Evolutionary conservation across 2,329 filamentous ascomycete genomes (phyloP), one percentile per base, ranked within the genome.

Genomic region (Hirsutella minnesotensis): DNA sequence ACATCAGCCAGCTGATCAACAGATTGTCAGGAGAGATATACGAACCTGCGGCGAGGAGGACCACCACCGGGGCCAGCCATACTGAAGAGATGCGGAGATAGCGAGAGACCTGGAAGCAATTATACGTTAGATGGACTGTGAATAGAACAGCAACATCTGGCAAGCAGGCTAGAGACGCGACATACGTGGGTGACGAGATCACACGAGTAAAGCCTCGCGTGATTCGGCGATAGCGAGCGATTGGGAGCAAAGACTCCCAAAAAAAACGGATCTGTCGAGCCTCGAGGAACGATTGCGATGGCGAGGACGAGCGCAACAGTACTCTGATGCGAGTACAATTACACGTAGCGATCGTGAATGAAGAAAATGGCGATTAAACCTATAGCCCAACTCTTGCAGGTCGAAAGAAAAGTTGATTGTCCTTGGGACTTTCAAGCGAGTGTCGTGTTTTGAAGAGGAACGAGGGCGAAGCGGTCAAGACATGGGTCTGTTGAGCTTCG

Each of bases 31-130:
- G 2, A 12, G n/a, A 19, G n/a, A 16, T 29, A 43, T 35, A 15
- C 69, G 52, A 61, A 76, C 73, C 73, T 80, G 65, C 78, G 72
- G 62, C 78, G 75, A 61, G 90, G 89, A 63, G 90, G 89, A 72
- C 90, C 90, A 73, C 88, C 88, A 67, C 89, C 89, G 60, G 87
- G 86, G 67, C 88, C 87, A 70, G 88, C 86, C 89, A 95, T 95
- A 73, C 61, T 51, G 49, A 52, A 50, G 40, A 33, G 37, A 33
- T 1, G 27, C 38, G 39, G 42, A 18, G 36, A 38, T 27, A 38
- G 38, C 21, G 46, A 45, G 24, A 10, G 30, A 35, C 16, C 43
- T 41, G 37, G n/a, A 20, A 19, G n/a, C 29, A 27, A 15, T 54
- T 59, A 42, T 55, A 64, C 61, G 45, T 51, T 18, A 35, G 33